Evolutionary conservation across 1,139 yeast species (phyloP).

Genomic region (Scheffersomyces parashehatae): DNA sequence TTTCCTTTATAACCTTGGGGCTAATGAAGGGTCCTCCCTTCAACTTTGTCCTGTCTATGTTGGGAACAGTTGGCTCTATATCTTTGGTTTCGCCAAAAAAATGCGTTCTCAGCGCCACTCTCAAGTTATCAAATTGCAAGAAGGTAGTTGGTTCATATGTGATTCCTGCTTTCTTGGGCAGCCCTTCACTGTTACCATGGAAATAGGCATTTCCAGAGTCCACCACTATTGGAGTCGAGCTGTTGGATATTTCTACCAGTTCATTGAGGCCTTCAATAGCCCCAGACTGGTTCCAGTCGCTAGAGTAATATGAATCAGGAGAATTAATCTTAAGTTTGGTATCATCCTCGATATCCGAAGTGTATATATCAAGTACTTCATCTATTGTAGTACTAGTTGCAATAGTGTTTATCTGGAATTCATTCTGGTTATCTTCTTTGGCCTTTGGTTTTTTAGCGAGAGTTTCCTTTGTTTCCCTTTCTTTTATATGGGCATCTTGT

Average conservation of each 20-base stretch:
- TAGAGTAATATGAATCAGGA: background rate
- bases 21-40: background rate
- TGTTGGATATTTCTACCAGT: no score
- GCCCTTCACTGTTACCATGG: constrained; percentile 5
- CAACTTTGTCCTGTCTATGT: no score
- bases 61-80: no score
- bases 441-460: no score
- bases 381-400: background rate
- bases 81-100: background rate
- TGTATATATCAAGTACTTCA: background rate
- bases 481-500: no score
- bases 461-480: no score
- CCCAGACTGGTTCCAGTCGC: background rate
- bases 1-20: background rate
- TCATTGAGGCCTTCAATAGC: no score
- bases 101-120: background rate
- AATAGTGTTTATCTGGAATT: no score
- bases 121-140: constrained; percentile 3
- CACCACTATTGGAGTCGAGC: no score
- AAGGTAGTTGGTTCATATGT: constrained; percentile 6
- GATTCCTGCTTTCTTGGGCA: constrained; percentile 4
- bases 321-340: no score
- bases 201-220: constrained; percentile 4
- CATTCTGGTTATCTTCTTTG: no score
- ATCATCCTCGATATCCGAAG: background rate